Evolutionary conservation across 2,329 filamentous ascomycete species (phyloP).

Genomic region (Trichoderma atroviride): DNA sequence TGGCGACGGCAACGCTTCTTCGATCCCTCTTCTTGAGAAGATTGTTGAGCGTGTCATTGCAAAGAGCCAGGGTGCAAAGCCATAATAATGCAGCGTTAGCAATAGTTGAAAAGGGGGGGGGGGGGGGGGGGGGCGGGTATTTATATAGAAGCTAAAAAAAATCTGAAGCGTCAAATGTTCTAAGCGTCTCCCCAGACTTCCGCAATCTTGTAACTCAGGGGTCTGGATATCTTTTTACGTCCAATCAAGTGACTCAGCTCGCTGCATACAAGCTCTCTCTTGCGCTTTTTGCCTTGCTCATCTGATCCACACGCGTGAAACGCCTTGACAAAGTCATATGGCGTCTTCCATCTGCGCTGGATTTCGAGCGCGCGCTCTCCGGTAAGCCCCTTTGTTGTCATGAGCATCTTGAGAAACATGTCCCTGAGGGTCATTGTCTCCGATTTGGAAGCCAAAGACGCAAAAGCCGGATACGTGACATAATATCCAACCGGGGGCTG

Average conservation of each 20-base stretch:
- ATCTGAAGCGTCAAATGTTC: neutral
- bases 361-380: constrained; percentile 80
- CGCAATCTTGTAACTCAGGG: constrained; percentile 68
- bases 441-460: constrained; percentile 73
- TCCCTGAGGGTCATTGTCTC: constrained; percentile 74
- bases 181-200: constrained; percentile 68
- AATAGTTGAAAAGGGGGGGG: neutral
- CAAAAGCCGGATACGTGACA: constrained; percentile 72
- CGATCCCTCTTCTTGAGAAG: constrained; percentile 65
- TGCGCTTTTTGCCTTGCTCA: constrained; percentile 56
- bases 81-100: constrained; percentile 17
- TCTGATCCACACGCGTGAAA: constrained; percentile 59
- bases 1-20: constrained; percentile 53
- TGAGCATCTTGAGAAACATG: constrained; percentile 81
- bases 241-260: constrained; percentile 62
- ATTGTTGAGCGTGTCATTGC: constrained; percentile 76
- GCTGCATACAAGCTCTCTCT: constrained; percentile 61
- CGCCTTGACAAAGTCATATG: constrained; percentile 69
- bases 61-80: constrained; percentile 50
- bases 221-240: constrained; percentile 68
- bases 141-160: neutral
- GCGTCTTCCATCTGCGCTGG: constrained; percentile 76
- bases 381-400: constrained; percentile 75
- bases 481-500: constrained; percentile 57
- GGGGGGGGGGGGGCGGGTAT: no score